phyloP scores from a whole-genome alignment of 331 rosid species.

The Acacia pycnantha region DNA sequence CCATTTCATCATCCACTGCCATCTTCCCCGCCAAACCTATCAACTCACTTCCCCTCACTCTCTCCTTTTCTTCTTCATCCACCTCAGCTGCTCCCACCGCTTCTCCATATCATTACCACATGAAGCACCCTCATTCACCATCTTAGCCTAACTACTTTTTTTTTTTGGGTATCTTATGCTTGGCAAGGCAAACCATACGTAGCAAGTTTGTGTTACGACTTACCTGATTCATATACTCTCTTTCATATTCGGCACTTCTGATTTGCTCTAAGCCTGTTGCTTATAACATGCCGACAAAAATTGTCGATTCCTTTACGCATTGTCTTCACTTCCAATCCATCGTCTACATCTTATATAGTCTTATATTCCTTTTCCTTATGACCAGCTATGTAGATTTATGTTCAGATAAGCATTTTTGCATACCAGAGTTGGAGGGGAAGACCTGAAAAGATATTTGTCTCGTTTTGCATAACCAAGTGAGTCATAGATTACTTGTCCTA shows the following conservation, averaged over 20 bases:
- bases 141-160: slow-evolving; percentile 28
- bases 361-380: neutral
- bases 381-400: neutral
- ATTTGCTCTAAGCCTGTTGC: neutral
- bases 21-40: slow-evolving; percentile 41
- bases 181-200: neutral
- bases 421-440: neutral
- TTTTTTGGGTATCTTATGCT: neutral
- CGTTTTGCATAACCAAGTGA: neutral
- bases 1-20: slow-evolving; percentile 62
- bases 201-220: slow-evolving; percentile 28
- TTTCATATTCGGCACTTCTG: neutral
- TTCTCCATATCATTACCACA: slow-evolving; percentile 50
- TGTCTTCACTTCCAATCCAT: neutral
- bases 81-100: slow-evolving; percentile 33
- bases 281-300: slow-evolving; percentile 1
- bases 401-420: neutral
- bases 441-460: neutral
- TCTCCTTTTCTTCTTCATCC: slow-evolving; percentile 49
- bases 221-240: slow-evolving; percentile 27
- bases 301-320: neutral
- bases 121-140: slow-evolving; percentile 53
- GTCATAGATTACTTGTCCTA: neutral
- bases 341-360: neutral
- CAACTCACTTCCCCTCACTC: slow-evolving; percentile 42